phyloP scores from a whole-genome alignment of 441 rosid genomes.

The Rhodomyrtus psidioides region DNA sequence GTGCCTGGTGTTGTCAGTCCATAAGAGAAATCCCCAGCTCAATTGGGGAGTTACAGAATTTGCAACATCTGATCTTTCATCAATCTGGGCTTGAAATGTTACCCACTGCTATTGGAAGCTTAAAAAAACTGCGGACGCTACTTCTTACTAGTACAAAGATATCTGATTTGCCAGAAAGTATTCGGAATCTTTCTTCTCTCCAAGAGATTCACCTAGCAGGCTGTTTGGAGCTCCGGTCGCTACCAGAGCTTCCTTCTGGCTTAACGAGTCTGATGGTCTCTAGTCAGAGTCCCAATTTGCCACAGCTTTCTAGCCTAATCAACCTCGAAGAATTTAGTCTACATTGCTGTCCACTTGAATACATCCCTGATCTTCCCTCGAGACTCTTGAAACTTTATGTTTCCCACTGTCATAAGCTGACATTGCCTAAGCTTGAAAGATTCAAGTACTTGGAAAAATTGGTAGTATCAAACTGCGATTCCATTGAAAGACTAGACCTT shows the following conservation, averaged over 20 bases:
- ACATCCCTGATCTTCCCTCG: background rate
- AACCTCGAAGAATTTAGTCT: background rate
- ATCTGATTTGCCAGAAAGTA: background rate
- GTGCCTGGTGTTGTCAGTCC: background rate
- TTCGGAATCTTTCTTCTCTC: background rate
- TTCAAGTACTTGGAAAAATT: background rate
- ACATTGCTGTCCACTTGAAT: background rate
- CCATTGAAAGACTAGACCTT: too few species aligned
- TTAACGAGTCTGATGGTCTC: background rate
- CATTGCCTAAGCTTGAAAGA: background rate
- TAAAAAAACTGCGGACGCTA: background rate
- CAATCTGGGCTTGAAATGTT: background rate
- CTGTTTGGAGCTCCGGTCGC: accelerated
- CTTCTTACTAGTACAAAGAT: accelerated
- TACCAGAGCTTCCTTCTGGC: background rate
- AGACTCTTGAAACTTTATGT: background rate
- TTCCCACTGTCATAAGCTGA: background rate
- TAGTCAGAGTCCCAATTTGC: background rate
- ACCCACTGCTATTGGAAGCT: background rate
- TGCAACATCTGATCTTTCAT: background rate
- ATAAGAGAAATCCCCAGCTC: background rate
- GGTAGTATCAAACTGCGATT: too few species aligned
- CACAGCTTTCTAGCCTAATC: background rate
- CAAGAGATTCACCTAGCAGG: accelerated
- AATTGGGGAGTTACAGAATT: background rate